phyloP scores from a whole-genome alignment of 2,329 filamentous ascomycete species.

The Fusarium globosum region DNA sequence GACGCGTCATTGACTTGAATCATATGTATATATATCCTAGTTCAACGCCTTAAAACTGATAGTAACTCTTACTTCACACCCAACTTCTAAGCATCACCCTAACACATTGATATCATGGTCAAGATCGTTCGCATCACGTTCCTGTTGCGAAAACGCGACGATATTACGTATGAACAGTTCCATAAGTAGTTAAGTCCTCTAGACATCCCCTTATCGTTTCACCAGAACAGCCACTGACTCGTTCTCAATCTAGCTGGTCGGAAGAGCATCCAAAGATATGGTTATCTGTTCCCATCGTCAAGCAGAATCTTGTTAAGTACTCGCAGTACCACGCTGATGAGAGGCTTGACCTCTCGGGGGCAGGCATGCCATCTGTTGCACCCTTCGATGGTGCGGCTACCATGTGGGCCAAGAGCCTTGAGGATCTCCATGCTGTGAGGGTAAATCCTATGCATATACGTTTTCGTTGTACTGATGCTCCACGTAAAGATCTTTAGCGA shows the following conservation, averaged over 20 bases:
- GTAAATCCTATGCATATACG: rapidly evolving
- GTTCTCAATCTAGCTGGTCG: rapidly evolving
- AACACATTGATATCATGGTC: not conserved
- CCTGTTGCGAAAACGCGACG: not conserved
- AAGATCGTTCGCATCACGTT: not conserved
- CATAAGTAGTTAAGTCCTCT: not conserved
- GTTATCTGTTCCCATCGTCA: not conserved
- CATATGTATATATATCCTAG: not conserved
- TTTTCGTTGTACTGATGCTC: rapidly evolving
- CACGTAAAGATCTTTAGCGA: rapidly evolving
- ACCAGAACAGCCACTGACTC: not conserved
- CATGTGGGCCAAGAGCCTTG: not conserved
- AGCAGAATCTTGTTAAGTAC: not conserved
- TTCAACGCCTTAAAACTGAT: rapidly evolving
- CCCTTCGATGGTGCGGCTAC: not conserved
- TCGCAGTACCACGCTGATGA: not conserved
- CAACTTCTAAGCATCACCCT: rapidly evolving
- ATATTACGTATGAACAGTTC: not conserved
- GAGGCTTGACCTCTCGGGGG: not conserved
- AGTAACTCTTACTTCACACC: rapidly evolving
- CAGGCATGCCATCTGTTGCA: not conserved
- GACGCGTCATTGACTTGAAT: not conserved
- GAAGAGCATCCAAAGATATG: not conserved
- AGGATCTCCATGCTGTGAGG: not conserved
- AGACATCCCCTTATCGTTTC: not conserved